phyloP scores from a whole-genome alignment of 257 asterid genomes.

The Solanum tacnaense region DNA sequence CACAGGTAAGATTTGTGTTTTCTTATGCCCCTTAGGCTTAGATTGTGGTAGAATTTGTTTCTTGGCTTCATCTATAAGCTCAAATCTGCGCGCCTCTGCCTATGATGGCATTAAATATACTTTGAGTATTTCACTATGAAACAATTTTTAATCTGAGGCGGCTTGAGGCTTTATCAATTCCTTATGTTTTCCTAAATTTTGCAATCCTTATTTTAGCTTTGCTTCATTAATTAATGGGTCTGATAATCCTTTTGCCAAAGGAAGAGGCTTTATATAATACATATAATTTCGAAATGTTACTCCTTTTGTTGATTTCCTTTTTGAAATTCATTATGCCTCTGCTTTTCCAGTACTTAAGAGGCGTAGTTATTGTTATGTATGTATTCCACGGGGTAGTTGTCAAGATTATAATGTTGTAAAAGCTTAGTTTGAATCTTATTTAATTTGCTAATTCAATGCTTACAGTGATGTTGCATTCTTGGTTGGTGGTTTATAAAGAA shows the following conservation, averaged over 20 bases:
- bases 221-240: not conserved
- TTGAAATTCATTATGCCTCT: not conserved
- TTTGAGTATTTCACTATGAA: constrained; percentile 40
- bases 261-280: not conserved
- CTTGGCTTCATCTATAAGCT: not conserved
- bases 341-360: not conserved
- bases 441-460: not conserved
- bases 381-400: not conserved
- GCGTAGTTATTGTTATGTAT: not conserved
- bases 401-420: not conserved
- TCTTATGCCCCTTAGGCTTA: not conserved
- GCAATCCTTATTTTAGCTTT: not conserved
- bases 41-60: not conserved
- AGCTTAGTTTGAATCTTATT: not conserved
- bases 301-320: not conserved
- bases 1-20: not conserved
- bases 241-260: not conserved
- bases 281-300: not conserved
- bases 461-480: not conserved
- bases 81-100: constrained; percentile 9
- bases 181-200: not conserved
- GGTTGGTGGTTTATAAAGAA: not conserved
- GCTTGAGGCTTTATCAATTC: constrained; percentile 8
- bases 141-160: constrained; percentile 37
- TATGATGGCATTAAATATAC: constrained; percentile 60